Conservation (phyloP, 495 filamentous ascomycete genomes). For the Podospora appendiculata region DNA sequence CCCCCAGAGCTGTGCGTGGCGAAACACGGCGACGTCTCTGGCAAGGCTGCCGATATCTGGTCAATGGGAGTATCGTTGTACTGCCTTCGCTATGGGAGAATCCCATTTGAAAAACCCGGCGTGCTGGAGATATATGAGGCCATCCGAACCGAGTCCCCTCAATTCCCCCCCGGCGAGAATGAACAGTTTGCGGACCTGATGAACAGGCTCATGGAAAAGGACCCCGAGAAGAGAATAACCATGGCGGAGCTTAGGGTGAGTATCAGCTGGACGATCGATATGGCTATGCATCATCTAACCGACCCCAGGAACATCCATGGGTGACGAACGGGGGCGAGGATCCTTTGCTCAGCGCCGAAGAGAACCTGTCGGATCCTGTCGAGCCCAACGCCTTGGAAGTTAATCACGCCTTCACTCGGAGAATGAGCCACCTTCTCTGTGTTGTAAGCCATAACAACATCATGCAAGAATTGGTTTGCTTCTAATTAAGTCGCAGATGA, state of each 20-base stretch:
- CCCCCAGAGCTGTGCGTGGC: constrained; percentile 88
- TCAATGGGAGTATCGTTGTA: constrained; percentile 97
- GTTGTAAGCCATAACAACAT: constrained; percentile 52
- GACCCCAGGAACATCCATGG: constrained; percentile 77
- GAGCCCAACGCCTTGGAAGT: constrained; percentile 86
- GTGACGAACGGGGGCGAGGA: constrained; percentile 79
- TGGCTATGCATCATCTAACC: too few relatives aligned
- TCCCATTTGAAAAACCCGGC: constrained; percentile 73
- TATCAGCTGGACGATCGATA: not conserved
- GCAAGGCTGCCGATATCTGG: constrained; percentile 92
- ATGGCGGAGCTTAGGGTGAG: constrained; percentile 75
- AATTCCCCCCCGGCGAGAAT: constrained; percentile 48
- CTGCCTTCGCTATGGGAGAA: constrained; percentile 77
- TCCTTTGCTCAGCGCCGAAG: constrained; percentile 68
- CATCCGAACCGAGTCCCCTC: constrained; percentile 58
- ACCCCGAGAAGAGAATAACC: constrained; percentile 68
- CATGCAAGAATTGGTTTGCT: too few relatives aligned
- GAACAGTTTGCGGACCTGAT: constrained; percentile 62
- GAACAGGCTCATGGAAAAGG: constrained; percentile 61
- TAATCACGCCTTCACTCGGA: constrained; percentile 81
- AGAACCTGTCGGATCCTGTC: constrained; percentile 78
- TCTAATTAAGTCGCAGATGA: constrained; percentile 52
- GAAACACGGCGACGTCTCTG: constrained; percentile 81
- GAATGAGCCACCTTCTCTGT: constrained; percentile 72
- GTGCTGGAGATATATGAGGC: constrained; percentile 85